Base-by-base conservation (phyloP, 208 protist genomes). In the Trypanosoma congolense region DNA sequence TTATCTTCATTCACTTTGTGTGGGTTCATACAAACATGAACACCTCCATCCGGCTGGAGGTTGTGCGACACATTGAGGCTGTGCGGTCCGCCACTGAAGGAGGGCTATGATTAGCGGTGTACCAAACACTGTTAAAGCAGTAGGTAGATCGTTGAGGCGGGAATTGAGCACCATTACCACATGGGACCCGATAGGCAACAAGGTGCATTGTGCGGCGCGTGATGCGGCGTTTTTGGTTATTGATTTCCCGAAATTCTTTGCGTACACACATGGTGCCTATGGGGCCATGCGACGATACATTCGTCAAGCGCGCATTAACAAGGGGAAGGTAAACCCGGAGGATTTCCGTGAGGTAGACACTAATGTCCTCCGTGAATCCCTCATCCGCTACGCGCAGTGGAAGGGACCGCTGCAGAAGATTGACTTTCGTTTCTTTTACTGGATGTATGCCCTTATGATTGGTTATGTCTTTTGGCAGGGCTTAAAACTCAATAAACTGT, bases 371-470 rank as follows among this genome's bases (percentile, higher is more conserved):
- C 74, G 84, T 14, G 77, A 85, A 31, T 84, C 73, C 18, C 56
- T 92, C 28, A 81, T 85, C 56, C 76, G 76, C 25, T 76, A 79
- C 54, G 65, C 61, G 4, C 84, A 92, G 59, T 70, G 75, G 61
- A 82, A 83, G 29, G 84, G 84, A 2, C 84, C 84, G 9, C 65
- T 92, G 57, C 74, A 82, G 68, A 85, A 86, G 64, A 78, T 92
- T 56, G 84, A 92, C 54, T 84, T 92, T 51, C 79, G 83, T 22
- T 77, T 73, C 56, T 87, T 92, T 40, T 87, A 84, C 48, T 92
- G 78, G 77, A 85, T 92, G 74, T 92, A 92, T 65, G 77, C 63
- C 9, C 40, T 92, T 18, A 92, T 92, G 84, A 83, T 92, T 63
- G 59, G 69, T 6, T 88, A 86, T 43, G 70, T 79, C 1, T 59